phyloP scores from a whole-genome alignment of 306 rosid species.

The Acacia acuminata region DNA sequence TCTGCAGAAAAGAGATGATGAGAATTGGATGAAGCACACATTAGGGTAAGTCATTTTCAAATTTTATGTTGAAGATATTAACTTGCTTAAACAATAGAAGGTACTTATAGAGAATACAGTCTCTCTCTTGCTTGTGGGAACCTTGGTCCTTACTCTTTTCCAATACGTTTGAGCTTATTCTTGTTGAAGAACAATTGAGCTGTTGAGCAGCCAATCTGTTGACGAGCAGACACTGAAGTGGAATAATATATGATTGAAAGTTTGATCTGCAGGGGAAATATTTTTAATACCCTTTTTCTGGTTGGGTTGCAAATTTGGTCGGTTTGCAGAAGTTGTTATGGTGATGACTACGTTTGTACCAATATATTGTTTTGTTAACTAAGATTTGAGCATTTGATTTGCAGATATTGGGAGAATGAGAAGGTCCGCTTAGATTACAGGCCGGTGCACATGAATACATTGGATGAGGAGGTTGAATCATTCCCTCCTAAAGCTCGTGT shows the following conservation, averaged over 20 bases:
- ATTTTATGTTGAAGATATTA: background rate
- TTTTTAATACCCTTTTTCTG: background rate
- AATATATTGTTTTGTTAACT: constrained; percentile 2
- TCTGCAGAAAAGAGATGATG: constrained; percentile 92
- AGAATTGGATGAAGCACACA: constrained; percentile 90
- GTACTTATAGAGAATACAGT: background rate
- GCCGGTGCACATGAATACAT: constrained; percentile 90
- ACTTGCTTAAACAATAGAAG: background rate
- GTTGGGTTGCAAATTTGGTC: background rate
- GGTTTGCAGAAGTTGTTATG: background rate
- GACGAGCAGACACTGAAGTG: background rate
- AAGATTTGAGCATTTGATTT: constrained; percentile 32
- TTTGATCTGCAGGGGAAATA: background rate
- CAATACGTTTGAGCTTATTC: background rate
- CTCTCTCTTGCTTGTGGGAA: background rate
- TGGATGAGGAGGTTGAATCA: constrained; percentile 84
- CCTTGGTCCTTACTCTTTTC: background rate
- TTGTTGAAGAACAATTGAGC: background rate
- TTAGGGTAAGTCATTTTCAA: constrained; percentile 70
- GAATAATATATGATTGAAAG: background rate
- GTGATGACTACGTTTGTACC: background rate
- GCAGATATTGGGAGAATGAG: constrained; percentile 88
- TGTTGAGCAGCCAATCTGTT: background rate
- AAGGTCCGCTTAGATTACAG: constrained; percentile 82
- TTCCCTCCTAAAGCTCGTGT: constrained; percentile 99